Percentiles rank a stretch among this genome's conserved stretches.
These are phyloP conservation scores for Claviceps pusilla DNA, from an alignment of 2,329 filamentous ascomycete species.

Conservation along the genomic window DNA sequence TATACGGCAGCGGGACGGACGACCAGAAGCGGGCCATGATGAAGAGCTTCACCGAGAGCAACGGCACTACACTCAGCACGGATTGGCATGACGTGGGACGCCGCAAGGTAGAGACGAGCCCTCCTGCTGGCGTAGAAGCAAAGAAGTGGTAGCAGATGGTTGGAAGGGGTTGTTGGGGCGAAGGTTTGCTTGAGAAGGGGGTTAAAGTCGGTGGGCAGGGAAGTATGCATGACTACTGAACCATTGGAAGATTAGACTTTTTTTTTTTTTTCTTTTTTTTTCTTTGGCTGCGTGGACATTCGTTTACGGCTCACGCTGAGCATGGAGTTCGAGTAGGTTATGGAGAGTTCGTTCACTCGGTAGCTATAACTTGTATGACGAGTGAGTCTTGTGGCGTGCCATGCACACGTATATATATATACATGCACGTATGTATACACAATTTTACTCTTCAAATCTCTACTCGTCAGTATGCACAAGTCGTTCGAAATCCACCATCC, in stretches of 20 bases:
- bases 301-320: not conserved
- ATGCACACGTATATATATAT: too few species aligned
- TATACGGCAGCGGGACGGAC: conserved; percentile 61
- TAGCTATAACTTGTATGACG: too few species aligned
- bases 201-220: too few species aligned
- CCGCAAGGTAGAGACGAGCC: conserved; percentile 54
- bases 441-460: too few species aligned
- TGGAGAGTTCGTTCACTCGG: too few species aligned
- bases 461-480: too few species aligned
- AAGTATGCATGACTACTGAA: too few species aligned
- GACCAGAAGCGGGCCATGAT: conserved; percentile 90
- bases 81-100: conserved; percentile 74
- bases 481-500: too few species aligned
- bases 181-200: too few species aligned
- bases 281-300: not conserved
- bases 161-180: not conserved
- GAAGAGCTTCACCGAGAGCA: conserved; percentile 91
- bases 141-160: conserved; percentile 49
- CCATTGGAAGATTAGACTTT: not conserved
- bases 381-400: too few species aligned
- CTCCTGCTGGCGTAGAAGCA: conserved; percentile 63
- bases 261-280: not conserved
- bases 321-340: too few species aligned
- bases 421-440: too few species aligned
- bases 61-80: conserved; percentile 82